These are phyloP conservation scores for Erigeron canadensis DNA, from an alignment of 129 eudicot genomes.

Conservation along the genomic window DNA sequence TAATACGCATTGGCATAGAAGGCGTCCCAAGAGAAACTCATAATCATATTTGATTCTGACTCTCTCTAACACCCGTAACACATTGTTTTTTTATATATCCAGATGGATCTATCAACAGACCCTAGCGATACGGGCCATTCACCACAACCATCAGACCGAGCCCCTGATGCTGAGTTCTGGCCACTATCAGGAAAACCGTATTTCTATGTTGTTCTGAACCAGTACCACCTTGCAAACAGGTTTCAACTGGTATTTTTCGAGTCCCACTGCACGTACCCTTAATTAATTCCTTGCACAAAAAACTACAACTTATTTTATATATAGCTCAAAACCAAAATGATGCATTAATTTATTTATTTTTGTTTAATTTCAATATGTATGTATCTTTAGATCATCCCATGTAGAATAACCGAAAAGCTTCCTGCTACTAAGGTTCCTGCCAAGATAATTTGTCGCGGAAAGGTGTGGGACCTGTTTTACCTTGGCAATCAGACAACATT, in stretches of 20 bases:
- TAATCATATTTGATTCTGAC: not conserved
- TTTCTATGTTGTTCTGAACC: slow-evolving; percentile 22
- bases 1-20: not conserved
- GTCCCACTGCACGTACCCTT: not conserved
- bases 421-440: slow-evolving; percentile 24
- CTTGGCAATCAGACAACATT: not conserved
- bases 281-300: slow-evolving; percentile 8
- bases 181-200: slow-evolving; percentile 32
- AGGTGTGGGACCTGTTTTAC: slow-evolving; percentile 30
- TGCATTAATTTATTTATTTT: no score
- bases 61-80: not conserved
- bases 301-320: not conserved
- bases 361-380: not conserved
- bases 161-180: slow-evolving; percentile 27
- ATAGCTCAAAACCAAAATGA: no score
- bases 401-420: slow-evolving; percentile 5
- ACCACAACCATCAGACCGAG: slow-evolving; percentile 7
- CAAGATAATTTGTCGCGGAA: slow-evolving; percentile 17
- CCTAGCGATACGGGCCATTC: not conserved
- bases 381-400: slow-evolving; percentile 22
- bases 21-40: no score
- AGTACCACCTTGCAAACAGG: slow-evolving; percentile 8
- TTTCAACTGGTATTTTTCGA: slow-evolving; percentile 20
- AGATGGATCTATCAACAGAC: slow-evolving; percentile 15
- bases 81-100: not conserved